These are phyloP conservation scores for Periconia sp. DNA, from an alignment of 2,329 filamentous ascomycete species.

Conservation along the genomic window DNA sequence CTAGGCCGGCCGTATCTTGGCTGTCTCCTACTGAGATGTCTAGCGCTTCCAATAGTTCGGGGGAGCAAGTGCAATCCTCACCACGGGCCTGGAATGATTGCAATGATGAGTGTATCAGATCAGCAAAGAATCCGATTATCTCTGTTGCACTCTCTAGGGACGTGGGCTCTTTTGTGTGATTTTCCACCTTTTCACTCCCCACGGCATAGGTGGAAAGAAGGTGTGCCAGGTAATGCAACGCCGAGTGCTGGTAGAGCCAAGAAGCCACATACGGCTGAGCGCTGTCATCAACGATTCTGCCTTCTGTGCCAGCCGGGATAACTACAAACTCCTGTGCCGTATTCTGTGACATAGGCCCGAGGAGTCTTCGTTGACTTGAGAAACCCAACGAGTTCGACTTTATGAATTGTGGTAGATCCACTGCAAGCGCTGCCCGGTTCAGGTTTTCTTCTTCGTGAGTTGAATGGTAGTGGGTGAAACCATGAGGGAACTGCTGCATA, in stretches of 20 bases:
- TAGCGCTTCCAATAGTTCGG: constrained; percentile 32
- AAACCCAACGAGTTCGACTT: constrained; percentile 14
- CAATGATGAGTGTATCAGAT: constrained; percentile 58
- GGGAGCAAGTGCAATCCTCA: constrained; percentile 22
- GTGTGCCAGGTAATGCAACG: constrained; percentile 76
- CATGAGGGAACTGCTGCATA: constrained; percentile 72
- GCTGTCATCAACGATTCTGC: constrained; percentile 72
- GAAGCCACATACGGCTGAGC: constrained; percentile 73
- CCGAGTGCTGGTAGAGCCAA: constrained; percentile 76
- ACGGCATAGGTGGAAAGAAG: constrained; percentile 68
- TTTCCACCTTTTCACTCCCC: constrained; percentile 54
- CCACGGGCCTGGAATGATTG: constrained; percentile 21
- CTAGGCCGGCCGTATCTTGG: constrained; percentile 74
- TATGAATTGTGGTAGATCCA: constrained; percentile 65
- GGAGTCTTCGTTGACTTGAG: constrained; percentile 22
- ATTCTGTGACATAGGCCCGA: constrained; percentile 15
- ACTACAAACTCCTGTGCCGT: constrained; percentile 52
- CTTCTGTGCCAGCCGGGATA: constrained; percentile 67
- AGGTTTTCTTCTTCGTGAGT: constrained; percentile 84
- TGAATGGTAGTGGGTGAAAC: constrained; percentile 74
- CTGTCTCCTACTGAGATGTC: constrained; percentile 52
- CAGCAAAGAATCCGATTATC: constrained; percentile 72
- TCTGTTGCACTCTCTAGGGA: constrained; percentile 68
- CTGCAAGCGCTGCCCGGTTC: constrained; percentile 71
- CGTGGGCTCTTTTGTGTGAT: constrained; percentile 50